phyloP scores from a whole-genome alignment of 1,139 yeast species.

The Hyphopichia khmerensis region DNA sequence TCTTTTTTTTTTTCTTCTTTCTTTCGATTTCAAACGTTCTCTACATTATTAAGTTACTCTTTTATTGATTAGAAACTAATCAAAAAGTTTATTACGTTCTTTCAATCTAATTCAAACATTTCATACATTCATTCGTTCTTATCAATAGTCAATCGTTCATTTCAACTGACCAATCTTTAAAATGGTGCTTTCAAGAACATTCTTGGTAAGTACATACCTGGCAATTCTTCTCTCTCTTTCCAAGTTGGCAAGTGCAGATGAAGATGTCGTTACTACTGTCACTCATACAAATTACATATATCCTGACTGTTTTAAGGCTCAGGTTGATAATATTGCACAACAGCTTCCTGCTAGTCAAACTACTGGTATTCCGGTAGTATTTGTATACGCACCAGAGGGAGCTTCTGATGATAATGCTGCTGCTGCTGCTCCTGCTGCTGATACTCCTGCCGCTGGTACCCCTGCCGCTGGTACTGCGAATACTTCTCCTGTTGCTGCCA shows the following conservation, averaged over 20 bases:
- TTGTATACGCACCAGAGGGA: constrained; percentile 25
- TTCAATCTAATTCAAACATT: too few relatives aligned
- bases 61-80: too few relatives aligned
- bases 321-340: constrained; percentile 20
- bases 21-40: too few relatives aligned
- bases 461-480: neutral
- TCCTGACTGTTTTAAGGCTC: constrained; percentile 26
- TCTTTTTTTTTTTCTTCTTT: too few relatives aligned
- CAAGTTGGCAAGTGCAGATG: constrained; percentile 10
- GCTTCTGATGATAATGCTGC: constrained; percentile 1
- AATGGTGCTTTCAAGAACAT: constrained; percentile 2
- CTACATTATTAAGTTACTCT: too few relatives aligned
- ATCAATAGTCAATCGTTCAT: neutral
- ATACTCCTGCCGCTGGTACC: neutral
- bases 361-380: constrained; percentile 32
- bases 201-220: constrained; percentile 1
- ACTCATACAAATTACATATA: constrained; percentile 33
- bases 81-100: too few relatives aligned
- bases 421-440: neutral
- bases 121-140: neutral
- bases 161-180: too few relatives aligned
- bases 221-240: neutral
- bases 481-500: neutral
- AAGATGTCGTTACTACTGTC: constrained; percentile 17
- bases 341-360: constrained; percentile 20